phyloP scores from a whole-genome alignment of 352 stramenopile genomes.

The Thalassiosira allenii region DNA sequence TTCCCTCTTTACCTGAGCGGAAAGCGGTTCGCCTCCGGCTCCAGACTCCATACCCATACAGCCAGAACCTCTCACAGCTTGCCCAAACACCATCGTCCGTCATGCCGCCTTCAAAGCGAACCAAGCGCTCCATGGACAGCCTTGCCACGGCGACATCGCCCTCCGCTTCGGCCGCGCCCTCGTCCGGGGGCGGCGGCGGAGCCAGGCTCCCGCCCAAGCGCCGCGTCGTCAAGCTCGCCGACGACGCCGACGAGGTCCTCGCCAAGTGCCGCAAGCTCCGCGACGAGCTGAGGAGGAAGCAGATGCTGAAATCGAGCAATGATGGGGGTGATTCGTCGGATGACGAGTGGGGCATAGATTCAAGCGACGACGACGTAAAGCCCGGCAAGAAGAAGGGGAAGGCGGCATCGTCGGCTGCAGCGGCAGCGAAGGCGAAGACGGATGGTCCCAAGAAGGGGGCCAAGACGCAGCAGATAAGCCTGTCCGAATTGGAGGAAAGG shows the following conservation, averaged over 20 bases:
- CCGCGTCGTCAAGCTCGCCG: constrained; percentile 60
- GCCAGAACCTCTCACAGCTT: neutral
- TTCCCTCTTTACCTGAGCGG: no score
- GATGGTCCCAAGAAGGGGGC: constrained; percentile 8
- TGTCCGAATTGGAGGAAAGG: constrained; percentile 30
- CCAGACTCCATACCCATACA: neutral
- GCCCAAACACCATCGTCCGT: neutral
- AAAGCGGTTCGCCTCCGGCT: neutral
- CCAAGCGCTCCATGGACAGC: constrained; percentile 19
- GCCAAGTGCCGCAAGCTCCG: constrained; percentile 77
- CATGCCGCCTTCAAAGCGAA: constrained; percentile 6
- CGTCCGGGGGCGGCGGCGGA: neutral
- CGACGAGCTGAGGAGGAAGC: constrained; percentile 49
- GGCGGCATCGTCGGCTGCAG: neutral
- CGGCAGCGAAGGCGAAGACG: constrained; percentile 1
- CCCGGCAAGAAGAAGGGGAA: neutral
- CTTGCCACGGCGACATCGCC: constrained; percentile 1
- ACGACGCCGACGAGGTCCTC: constrained; percentile 81
- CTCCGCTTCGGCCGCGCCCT: no score
- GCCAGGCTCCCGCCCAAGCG: constrained; percentile 25
- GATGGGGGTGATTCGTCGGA: constrained; percentile 18
- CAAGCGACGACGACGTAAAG: neutral
- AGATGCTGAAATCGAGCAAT: neutral
- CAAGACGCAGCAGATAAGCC: constrained; percentile 41
- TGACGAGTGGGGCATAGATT: constrained; percentile 24